Evolutionary conservation across 441 rosid species (phyloP).

Genomic region (Adansonia grandidieri): DNA sequence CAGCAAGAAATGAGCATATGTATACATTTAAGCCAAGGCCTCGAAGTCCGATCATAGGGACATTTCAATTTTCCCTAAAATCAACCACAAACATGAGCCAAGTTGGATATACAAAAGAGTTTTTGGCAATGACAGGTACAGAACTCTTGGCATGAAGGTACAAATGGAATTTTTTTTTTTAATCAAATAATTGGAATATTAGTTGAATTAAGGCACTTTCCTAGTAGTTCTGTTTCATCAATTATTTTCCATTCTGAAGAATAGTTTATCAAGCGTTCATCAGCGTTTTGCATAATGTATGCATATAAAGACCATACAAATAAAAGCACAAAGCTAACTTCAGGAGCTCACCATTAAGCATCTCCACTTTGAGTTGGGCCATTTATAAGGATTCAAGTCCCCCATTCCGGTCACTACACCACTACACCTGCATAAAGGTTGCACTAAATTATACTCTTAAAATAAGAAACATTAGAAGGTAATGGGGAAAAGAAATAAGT

Average conservation of each 20-base stretch:
- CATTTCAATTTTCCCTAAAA: neutral
- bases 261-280: neutral
- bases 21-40: neutral
- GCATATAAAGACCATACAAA: neutral
- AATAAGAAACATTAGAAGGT: conserved; percentile 20
- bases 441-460: conserved; percentile 19
- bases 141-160: neutral
- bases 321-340: neutral
- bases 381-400: conserved; percentile 79
- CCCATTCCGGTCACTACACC: conserved; percentile 76
- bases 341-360: conserved; percentile 68
- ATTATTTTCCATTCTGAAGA: neutral
- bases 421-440: conserved; percentile 54
- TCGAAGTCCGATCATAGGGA: no score
- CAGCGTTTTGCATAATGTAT: neutral
- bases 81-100: conserved; percentile 15
- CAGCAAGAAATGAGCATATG: neutral
- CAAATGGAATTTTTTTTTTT: neutral
- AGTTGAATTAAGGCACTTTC: neutral
- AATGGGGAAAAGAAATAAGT: neutral
- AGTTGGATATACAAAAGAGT: neutral
- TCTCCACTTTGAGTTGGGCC: conserved; percentile 97
- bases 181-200: neutral
- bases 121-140: neutral
- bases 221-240: neutral